Percentiles rank a stretch among this genome's conserved stretches.
phyloP scores from a whole-genome alignment of 2,329 filamentous ascomycete genomes.

The Cercospora citrullina region DNA sequence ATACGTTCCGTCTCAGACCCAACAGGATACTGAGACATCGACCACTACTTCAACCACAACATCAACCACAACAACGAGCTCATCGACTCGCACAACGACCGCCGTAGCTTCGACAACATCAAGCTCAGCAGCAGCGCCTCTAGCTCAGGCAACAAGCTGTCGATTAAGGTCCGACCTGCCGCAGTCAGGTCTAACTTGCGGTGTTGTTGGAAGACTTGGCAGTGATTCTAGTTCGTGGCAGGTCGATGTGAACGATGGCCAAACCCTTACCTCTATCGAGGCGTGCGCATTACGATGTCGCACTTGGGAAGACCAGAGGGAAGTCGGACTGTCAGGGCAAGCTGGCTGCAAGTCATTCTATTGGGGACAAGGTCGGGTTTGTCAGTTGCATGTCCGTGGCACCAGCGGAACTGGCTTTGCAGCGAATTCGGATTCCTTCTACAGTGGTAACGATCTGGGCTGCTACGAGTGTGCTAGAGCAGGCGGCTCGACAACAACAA shows the following conservation, averaged over 20 bases:
- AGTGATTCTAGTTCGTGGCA: neutral
- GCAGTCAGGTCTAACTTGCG: neutral
- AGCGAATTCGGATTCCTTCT: neutral
- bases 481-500: neutral
- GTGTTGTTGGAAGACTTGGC: neutral
- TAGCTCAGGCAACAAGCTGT: neutral
- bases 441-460: neutral
- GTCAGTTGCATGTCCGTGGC: neutral
- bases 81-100: too few relatives aligned
- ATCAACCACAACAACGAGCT: neutral
- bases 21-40: neutral
- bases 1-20: neutral
- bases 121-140: neutral
- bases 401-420: neutral
- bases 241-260: neutral
- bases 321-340: neutral
- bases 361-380: neutral
- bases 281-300: neutral
- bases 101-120: neutral
- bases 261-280: neutral
- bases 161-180: neutral
- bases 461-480: neutral
- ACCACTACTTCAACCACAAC: neutral
- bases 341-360: constrained; percentile 1
- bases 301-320: neutral